Evolutionary conservation across 2,329 filamentous ascomycete genomes (phyloP).

Genomic region (Achaetomium macrosporum): DNA sequence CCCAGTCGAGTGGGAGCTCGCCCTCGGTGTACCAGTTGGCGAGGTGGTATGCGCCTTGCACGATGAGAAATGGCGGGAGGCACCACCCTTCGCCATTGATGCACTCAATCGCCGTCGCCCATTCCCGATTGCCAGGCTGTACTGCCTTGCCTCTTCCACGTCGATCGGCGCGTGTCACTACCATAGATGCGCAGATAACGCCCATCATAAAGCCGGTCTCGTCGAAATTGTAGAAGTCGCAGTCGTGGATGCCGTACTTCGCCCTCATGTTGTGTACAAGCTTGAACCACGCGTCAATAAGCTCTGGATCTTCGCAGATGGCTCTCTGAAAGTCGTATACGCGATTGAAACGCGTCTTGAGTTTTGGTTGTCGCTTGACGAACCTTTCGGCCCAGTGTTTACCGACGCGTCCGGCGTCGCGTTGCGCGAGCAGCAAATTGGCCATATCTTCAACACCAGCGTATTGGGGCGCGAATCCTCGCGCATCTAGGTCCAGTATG

Average conservation of each 20-base stretch:
- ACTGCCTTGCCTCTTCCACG: slow-evolving; percentile 1
- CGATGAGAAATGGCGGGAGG: slow-evolving; percentile 10
- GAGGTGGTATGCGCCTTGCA: slow-evolving; percentile 8
- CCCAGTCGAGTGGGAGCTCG: too few relatives aligned
- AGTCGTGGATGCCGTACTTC: too few relatives aligned
- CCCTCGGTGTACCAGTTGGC: slow-evolving; percentile 10
- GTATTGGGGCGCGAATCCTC: too few relatives aligned
- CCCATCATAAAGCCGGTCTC: background rate
- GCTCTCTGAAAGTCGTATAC: slow-evolving; percentile 18
- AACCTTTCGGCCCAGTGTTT: slow-evolving; percentile 26
- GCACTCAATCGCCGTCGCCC: slow-evolving; percentile 14
- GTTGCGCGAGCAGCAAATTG: background rate
- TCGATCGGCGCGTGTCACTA: slow-evolving; percentile 10
- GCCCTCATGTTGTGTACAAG: too few relatives aligned
- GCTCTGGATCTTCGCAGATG: too few relatives aligned
- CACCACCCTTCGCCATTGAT: slow-evolving; percentile 11
- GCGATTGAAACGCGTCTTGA: slow-evolving; percentile 23
- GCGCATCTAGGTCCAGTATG: background rate
- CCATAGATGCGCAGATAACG: background rate
- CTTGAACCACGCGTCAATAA: too few relatives aligned
- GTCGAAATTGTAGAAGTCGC: too few relatives aligned
- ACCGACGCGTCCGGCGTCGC: background rate
- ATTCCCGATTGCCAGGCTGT: slow-evolving; percentile 14
- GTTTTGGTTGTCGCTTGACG: slow-evolving; percentile 24
- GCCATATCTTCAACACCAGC: too few relatives aligned